phyloP scores from a whole-genome alignment of 2,329 filamentous ascomycete genomes.

The Tolypocladium tropicale region DNA sequence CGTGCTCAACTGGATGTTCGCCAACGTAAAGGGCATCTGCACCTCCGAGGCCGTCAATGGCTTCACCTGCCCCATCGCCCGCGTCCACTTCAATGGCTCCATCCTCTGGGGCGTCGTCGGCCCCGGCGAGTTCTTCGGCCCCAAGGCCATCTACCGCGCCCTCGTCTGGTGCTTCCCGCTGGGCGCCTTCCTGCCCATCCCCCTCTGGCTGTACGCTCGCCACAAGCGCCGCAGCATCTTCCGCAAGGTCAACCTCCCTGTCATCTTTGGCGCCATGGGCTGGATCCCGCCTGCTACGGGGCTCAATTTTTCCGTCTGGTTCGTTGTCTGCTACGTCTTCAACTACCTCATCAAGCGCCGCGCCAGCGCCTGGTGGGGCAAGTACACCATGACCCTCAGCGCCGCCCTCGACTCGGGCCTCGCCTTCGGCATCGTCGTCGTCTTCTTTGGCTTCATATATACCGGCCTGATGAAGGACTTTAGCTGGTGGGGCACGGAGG shows the following conservation, averaged over 20 bases:
- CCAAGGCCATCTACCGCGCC: conserved; percentile 60
- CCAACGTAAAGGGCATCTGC: conserved; percentile 66
- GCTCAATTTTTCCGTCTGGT: conserved; percentile 83
- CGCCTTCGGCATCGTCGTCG: conserved; percentile 70
- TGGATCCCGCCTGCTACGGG: conserved; percentile 85
- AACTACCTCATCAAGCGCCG: conserved; percentile 65
- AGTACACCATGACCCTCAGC: conserved; percentile 83
- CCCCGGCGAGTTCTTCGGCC: conserved; percentile 72
- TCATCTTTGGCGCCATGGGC: conserved; percentile 70
- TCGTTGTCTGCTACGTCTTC: conserved; percentile 74
- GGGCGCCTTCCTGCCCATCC: conserved; percentile 63
- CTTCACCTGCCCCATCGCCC: conserved; percentile 78
- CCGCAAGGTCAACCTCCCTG: conserved; percentile 70
- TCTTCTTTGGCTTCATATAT: conserved; percentile 83
- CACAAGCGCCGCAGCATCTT: conserved; percentile 51
- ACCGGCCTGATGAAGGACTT: conserved; percentile 64
- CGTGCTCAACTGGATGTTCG: conserved; percentile 86
- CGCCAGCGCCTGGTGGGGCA: conserved; percentile 72
- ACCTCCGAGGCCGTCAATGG: conserved; percentile 72
- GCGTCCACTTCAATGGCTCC: conserved; percentile 83
- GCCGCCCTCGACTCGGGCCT: conserved; percentile 75
- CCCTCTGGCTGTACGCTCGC: conserved; percentile 61
- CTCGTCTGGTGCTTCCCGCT: conserved; percentile 76
- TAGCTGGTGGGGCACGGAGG: conserved; percentile 81
- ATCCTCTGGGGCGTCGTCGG: conserved; percentile 88